Base-by-base conservation (phyloP, 805 yeast genomes). In the Candida boleticola region DNA sequence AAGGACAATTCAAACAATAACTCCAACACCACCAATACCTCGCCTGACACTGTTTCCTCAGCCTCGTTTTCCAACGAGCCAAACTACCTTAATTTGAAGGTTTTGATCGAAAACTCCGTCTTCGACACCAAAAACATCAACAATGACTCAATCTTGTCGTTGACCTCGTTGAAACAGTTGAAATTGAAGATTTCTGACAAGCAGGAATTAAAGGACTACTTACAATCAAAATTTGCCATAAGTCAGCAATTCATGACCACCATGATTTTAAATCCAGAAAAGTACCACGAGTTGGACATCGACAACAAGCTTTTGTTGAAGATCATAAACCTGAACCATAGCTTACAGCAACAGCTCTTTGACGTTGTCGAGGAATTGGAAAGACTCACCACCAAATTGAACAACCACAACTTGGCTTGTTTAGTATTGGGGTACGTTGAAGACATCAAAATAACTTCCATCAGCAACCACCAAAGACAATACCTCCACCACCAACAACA, bases 351-450 rank as follows among this genome's bases (percentile, higher is more conserved):
- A 40, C 63, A 66, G 39, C 48, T 66, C 22, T 47, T 52, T 19
- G 40, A 46, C 9, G 50, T 54, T 9, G 49, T 53, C 31, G 49
- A 51, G 11, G 73, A 67, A 33, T 51, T 68, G 32, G 65, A 60
- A 11, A 46, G 43, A 2, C 53, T 67, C 33, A 51, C 49, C 7
- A 36, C 51, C 10, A 51, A 50, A 36, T 51, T 74, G 39, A 61
- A 58, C 41, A 64, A 66, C 46, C 80, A 75, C 49, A 68, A 73
- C 42, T 49, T 71, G 39, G 63, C 75, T 0, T 68, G 76, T 25
- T 62, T 73, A 36, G 69, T 70, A 13, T 56, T 74, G 46, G 79
- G 80, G 2, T 73, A 74, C 50, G 63, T 74, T 14, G 76, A 74
- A 46, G 74, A 68, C 51, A 61, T 70, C 11, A 61, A 57, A 44